Conservation (phyloP, 345 rosid genomes). For the Melaleuca alternifolia region DNA sequence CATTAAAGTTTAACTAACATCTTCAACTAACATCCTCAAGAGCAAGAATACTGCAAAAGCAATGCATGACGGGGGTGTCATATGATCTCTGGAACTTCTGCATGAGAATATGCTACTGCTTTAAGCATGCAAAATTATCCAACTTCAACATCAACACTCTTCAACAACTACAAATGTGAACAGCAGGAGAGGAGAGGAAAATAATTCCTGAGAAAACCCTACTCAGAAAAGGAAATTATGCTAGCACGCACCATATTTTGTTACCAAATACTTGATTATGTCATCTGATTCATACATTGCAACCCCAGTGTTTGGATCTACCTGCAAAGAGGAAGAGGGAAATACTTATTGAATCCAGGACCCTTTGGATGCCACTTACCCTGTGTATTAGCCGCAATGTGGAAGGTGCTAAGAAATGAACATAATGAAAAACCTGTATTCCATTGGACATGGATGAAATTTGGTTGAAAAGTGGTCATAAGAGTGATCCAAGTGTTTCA, state of each 20-base stretch:
- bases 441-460: background rate
- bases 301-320: slow-evolving; percentile 88
- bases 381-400: background rate
- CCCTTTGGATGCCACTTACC: background rate
- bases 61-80: background rate
- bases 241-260: slow-evolving; percentile 53
- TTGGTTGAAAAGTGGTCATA: background rate
- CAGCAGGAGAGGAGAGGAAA: background rate
- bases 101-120: background rate
- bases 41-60: background rate
- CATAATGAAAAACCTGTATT: background rate
- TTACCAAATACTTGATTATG: slow-evolving; percentile 71
- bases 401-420: background rate
- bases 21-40: background rate
- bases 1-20: background rate
- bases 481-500: background rate
- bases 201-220: background rate
- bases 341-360: background rate
- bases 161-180: background rate
- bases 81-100: background rate
- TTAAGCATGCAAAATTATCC: background rate
- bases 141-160: background rate
- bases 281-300: slow-evolving; percentile 92
- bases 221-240: background rate
- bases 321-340: slow-evolving; percentile 29